Evolutionary conservation across 345 rosid species (phyloP).

Genomic region (Iberis pinnata): DNA sequence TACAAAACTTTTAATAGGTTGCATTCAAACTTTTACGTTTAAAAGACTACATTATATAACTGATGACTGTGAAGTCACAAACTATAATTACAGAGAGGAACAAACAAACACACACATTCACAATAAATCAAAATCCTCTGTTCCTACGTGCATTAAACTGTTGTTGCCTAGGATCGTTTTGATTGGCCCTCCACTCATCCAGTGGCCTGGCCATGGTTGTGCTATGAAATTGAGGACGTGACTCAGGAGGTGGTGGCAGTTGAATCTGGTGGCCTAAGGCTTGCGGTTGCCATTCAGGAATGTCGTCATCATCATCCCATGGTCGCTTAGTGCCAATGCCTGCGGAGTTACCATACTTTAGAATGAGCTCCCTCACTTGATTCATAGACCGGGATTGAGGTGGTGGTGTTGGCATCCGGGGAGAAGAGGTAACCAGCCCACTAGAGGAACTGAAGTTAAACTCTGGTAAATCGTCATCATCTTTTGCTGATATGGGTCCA

Average conservation of each 20-base stretch:
- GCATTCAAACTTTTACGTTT: conserved; percentile 1
- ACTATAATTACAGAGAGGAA: conserved; percentile 9
- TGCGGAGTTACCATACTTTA: conserved; percentile 69
- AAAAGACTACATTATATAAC: conserved; percentile 46
- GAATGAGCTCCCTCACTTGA: conserved; percentile 78
- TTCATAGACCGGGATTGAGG: conserved; percentile 31
- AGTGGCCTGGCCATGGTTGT: conserved; percentile 25
- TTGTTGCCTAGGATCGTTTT: conserved; percentile 12
- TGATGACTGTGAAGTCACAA: background rate
- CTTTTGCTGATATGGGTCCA: conserved; percentile 54
- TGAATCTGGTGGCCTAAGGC: conserved; percentile 15
- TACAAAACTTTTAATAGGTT: background rate
- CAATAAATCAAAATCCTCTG: conserved; percentile 43
- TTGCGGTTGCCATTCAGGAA: conserved; percentile 94
- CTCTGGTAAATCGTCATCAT: conserved; percentile 90
- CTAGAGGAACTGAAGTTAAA: conserved; percentile 38
- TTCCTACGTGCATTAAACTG: conserved; percentile 30
- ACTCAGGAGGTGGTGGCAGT: background rate
- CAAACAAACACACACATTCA: conserved; percentile 8
- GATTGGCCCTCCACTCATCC: conserved; percentile 31
- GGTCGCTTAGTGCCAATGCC: conserved; percentile 15
- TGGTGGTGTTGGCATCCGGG: background rate
- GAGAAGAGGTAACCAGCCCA: conserved; percentile 21
- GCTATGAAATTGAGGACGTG: background rate
- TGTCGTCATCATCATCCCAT: conserved; percentile 66